A percentile compares a stretch with the other conserved stretches of the same genome.
These are phyloP conservation scores for Globisporangium orthogonon DNA, from an alignment of 352 stramenopile species.

Conservation along the genomic window DNA sequence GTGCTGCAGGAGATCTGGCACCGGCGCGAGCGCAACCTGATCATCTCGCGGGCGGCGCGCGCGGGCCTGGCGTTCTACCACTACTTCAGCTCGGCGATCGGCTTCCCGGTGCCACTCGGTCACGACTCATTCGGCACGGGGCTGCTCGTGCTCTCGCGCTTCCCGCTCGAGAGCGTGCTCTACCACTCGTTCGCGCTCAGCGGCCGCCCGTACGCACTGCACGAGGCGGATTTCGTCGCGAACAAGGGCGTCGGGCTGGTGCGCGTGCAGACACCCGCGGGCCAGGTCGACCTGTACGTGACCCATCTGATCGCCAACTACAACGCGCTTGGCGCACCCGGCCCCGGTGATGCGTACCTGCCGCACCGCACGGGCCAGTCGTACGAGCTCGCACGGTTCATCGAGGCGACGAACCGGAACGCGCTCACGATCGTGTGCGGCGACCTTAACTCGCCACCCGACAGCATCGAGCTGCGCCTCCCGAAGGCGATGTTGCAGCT, in stretches of 20 bases:
- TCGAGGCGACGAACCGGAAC: conserved; percentile 49
- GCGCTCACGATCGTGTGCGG: conserved; percentile 57
- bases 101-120: conserved; percentile 66
- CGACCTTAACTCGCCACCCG: conserved; percentile 78
- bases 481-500: conserved; percentile 41
- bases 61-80: conserved; percentile 72
- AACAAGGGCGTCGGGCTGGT: conserved; percentile 75
- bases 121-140: conserved; percentile 72
- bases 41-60: conserved; percentile 51
- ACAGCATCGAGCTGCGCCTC: conserved; percentile 64
- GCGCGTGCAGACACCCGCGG: conserved; percentile 47
- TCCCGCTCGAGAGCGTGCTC: conserved; percentile 47
- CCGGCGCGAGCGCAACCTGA: conserved; percentile 64
- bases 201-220: conserved; percentile 67
- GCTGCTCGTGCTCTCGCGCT: conserved; percentile 68
- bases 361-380: conserved; percentile 57
- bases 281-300: conserved; percentile 69
- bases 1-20: conserved; percentile 83
- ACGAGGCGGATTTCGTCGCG: conserved; percentile 75
- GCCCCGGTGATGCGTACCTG: conserved; percentile 58
- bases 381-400: conserved; percentile 74
- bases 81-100: conserved; percentile 78
- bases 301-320: conserved; percentile 80
- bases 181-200: conserved; percentile 78
- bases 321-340: conserved; percentile 57